A percentile compares a stretch with the other conserved stretches of the same genome.
Evolutionary conservation across 768 basidiomycete species (phyloP).

Genomic region (Tricholoma flavovirens): DNA sequence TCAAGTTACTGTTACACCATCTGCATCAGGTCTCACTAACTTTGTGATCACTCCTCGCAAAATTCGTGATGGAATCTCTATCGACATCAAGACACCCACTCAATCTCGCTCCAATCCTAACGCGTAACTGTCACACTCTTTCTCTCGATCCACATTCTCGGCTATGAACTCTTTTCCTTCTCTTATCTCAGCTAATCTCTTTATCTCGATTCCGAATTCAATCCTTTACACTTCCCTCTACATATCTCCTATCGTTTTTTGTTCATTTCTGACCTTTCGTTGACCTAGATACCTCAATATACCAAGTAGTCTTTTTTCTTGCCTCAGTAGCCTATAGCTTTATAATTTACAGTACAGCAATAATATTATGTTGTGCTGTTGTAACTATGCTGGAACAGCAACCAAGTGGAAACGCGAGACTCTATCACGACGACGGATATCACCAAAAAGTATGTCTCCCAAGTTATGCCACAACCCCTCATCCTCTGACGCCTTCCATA

Average conservation of each 20-base stretch:
- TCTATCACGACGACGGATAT: neutral
- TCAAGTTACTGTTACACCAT: neutral
- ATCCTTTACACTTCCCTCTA: too few species aligned
- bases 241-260: too few species aligned
- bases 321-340: neutral
- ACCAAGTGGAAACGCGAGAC: neutral
- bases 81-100: neutral
- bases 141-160: neutral
- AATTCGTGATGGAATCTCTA: neutral
- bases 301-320: neutral
- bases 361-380: too few species aligned
- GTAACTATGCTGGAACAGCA: too few species aligned
- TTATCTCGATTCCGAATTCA: too few species aligned
- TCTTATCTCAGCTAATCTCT: too few species aligned
- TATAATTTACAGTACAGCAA: too few species aligned
- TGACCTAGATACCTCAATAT: neutral
- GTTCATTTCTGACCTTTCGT: neutral
- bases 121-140: too few species aligned
- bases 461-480: conserved; percentile 10
- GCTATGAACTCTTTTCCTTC: too few species aligned
- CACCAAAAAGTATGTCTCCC: neutral
- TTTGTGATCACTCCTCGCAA: neutral
- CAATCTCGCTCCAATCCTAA: neutral
- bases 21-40: neutral
- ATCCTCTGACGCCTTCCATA: too few species aligned